phyloP scores from a whole-genome alignment of 148 eudicot species.

The Gaultheria prostrata region DNA sequence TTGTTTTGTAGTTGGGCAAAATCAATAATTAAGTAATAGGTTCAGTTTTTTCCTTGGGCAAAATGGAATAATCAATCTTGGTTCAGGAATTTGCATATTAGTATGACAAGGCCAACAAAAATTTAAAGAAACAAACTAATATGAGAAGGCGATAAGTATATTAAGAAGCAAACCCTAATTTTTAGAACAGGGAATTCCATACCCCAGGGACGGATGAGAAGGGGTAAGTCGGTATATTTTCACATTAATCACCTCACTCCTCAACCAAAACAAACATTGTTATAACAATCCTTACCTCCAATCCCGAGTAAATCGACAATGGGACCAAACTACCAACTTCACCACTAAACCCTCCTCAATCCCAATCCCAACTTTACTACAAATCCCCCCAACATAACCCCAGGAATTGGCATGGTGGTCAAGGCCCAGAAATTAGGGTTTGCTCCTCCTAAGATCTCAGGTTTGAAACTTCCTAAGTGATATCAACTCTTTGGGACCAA shows the following conservation, averaged over 20 bases:
- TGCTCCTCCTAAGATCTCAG: not conserved
- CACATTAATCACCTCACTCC: not conserved
- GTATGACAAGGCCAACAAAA: not conserved
- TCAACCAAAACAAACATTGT: not conserved
- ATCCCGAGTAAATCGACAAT: not conserved
- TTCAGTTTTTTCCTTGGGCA: too few relatives aligned
- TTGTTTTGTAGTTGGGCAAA: not conserved
- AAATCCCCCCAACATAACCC: not conserved
- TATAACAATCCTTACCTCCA: not conserved
- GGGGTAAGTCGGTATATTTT: not conserved
- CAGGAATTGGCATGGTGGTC: not conserved
- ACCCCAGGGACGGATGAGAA: not conserved
- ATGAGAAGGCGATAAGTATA: not conserved
- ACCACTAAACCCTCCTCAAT: not conserved
- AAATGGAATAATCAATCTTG: too few relatives aligned
- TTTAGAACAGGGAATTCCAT: not conserved
- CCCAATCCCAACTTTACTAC: not conserved
- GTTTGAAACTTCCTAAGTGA: not conserved
- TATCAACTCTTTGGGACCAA: not conserved
- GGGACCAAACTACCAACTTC: not conserved
- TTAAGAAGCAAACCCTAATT: not conserved
- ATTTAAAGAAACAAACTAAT: not conserved
- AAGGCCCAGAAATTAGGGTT: not conserved
- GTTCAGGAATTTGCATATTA: not conserved
- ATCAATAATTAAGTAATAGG: too few relatives aligned